Base-by-base conservation (phyloP, 768 basidiomycete genomes). In the Lactarius psammicola region DNA sequence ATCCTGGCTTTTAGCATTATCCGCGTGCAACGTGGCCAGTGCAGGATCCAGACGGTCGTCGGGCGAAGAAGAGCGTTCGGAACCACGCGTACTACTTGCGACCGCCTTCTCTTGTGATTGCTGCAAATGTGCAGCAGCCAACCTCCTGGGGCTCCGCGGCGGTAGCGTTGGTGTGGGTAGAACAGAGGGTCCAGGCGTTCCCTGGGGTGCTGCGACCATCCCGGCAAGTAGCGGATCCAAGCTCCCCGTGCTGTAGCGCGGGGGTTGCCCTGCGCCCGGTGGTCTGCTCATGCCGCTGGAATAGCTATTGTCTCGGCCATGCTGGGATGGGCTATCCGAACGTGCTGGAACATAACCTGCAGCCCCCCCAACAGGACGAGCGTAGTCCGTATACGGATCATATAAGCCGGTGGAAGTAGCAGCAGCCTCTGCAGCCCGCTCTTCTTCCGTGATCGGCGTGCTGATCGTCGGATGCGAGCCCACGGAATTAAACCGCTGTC, bases 151-250 rank as follows among this genome's bases (percentile, higher is more conserved):
- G 54, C 61, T 70, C 34, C 68, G 68, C 1, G 62, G 59, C n/a
- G 69, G 67, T 13, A 61, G 54, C 20, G 46, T 30, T 18, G 67
- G 60, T 57, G 31, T 17, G 18, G 62, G 1, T n/a, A 17, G 56
- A 28, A 54, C 15, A 15, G 17, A 36, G 15, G 57, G 30, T 26
- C 20, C 54, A 23, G 64, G 61, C 4, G 64, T n/a, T 10, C 34
- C 23, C 4, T 36, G 11, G 40, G 63, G 30, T 36, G 59, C 13
- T 7, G 6, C 31, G 4, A 34, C 64, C 38, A 64, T 54, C n/a
- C 59, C 56, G 30, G 82, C 80, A 56, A 89, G 75, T 26, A 89
- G 76, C 31, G 85, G 85, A 68, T 89, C 87, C 62, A 81, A 81
- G 75, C 87, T 88, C 17, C 81, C 84, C 2, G 78, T 79, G 66